Conservation (phyloP, 345 rosid species). For the Pistacia atlantica region DNA sequence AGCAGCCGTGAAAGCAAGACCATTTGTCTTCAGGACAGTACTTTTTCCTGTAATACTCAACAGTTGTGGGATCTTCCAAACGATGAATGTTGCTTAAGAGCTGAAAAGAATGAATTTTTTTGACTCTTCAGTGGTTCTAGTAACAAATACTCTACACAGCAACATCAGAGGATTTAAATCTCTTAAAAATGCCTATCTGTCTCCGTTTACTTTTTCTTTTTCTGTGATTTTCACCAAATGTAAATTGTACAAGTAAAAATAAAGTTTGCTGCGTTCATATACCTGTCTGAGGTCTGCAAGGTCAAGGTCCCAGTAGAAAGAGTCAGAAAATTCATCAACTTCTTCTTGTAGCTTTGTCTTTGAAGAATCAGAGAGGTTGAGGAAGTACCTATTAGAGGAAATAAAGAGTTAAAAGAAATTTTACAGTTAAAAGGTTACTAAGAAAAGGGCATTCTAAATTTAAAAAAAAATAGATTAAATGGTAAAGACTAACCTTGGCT, state of each 20-base stretch:
- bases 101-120: constrained; percentile 38
- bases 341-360: constrained; percentile 79
- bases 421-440: not conserved
- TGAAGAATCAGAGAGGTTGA: constrained; percentile 71
- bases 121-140: not conserved
- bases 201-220: not conserved
- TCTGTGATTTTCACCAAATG: constrained; percentile 16
- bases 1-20: constrained; percentile 70
- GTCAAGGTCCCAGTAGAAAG: constrained; percentile 80
- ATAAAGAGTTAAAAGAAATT: constrained; percentile 7
- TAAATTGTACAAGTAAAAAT: not conserved
- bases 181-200: not conserved
- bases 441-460: not conserved
- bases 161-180: not conserved
- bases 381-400: constrained; percentile 68
- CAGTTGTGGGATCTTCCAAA: constrained; percentile 43
- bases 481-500: constrained; percentile 66
- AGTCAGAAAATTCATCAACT: constrained; percentile 84
- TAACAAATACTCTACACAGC: not conserved
- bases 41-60: constrained; percentile 65
- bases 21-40: constrained; percentile 74
- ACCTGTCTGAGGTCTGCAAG: constrained; percentile 86
- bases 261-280: not conserved
- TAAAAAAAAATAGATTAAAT: constrained; percentile 7
- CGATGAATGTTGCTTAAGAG: constrained; percentile 66